A percentile compares a stretch with the other conserved stretches of the same genome.
phyloP scores from a whole-genome alignment of 106 monocot species.

The Dactylorhiza incarnata region DNA sequence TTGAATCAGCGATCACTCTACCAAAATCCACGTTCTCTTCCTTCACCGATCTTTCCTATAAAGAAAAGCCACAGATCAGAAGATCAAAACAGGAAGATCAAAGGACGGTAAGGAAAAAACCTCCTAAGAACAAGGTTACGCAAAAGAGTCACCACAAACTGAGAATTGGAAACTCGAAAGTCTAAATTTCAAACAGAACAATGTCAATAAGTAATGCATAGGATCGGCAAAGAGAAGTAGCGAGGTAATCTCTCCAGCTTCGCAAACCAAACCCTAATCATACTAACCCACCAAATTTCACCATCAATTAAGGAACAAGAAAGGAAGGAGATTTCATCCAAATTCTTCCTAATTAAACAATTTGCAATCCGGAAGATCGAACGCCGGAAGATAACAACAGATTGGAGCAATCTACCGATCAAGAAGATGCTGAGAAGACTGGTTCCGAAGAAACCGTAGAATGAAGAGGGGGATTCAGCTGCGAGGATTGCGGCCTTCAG shows the following conservation, averaged over 20 bases:
- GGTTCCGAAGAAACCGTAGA: not conserved
- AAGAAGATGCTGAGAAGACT: not conserved
- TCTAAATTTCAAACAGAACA: not conserved
- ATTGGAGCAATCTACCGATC: not conserved
- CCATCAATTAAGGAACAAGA: not conserved
- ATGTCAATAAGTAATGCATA: not conserved
- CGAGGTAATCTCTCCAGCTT: not conserved
- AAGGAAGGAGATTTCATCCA: not conserved
- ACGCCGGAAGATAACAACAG: not conserved
- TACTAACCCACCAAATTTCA: not conserved
- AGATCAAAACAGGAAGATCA: not conserved
- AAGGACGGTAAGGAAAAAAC: not conserved
- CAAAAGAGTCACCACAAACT: not conserved
- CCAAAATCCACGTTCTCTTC: not conserved
- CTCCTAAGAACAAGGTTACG: not conserved
- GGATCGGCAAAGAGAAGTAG: not conserved
- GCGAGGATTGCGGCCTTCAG: not conserved
- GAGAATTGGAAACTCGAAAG: not conserved
- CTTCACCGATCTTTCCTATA: not conserved
- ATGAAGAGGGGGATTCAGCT: not conserved
- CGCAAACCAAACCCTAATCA: constrained; percentile 4
- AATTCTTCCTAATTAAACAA: not conserved
- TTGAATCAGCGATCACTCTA: not conserved
- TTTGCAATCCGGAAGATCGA: not conserved
- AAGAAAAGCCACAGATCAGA: not conserved